Percentiles rank a stretch among this genome's conserved stretches.
These are phyloP conservation scores for Chlorella sp. DNA, from an alignment of 139 green algal genomes.

Conservation along the genomic window DNA sequence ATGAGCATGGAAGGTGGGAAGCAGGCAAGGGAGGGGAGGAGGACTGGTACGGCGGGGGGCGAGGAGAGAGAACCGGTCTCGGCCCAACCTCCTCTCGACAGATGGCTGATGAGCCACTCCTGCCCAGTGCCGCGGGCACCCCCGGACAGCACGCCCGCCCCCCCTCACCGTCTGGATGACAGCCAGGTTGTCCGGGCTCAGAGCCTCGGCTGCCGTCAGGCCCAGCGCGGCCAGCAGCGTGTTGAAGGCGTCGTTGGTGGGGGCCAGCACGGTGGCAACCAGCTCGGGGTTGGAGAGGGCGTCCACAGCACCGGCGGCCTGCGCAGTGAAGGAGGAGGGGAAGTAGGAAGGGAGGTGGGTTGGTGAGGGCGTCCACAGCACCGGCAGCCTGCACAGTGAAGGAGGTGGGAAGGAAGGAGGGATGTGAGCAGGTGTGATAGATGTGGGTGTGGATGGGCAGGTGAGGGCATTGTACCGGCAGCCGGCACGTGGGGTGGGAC, in stretches of 20 bases:
- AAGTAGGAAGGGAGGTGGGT: neutral
- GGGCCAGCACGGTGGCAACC: constrained; percentile 60
- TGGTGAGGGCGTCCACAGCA: neutral
- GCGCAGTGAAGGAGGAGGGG: neutral
- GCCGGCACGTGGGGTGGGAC: too few relatives aligned
- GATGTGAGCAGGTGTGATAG: too few relatives aligned
- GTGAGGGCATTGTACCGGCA: too few relatives aligned
- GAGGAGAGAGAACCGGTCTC: too few relatives aligned
- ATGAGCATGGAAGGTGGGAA: neutral
- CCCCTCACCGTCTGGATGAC: neutral
- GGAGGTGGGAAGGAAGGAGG: neutral
- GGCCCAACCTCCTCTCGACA: too few relatives aligned
- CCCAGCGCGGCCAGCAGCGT: constrained; percentile 13
- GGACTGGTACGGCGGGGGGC: too few relatives aligned
- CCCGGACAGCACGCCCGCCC: neutral
- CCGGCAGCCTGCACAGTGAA: too few relatives aligned
- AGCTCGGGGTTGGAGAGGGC: constrained; percentile 34
- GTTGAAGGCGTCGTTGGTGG: constrained; percentile 62
- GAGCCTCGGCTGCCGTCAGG: constrained; percentile 43
- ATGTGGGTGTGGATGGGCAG: too few relatives aligned
- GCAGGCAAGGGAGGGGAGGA: too few relatives aligned
- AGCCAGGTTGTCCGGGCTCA: constrained; percentile 39
- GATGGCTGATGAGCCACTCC: too few relatives aligned
- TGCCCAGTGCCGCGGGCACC: too few relatives aligned
- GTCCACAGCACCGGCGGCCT: constrained; percentile 19